Conservation (phyloP, 2,329 filamentous ascomycete genomes). For the Diaporthe sp. region DNA sequence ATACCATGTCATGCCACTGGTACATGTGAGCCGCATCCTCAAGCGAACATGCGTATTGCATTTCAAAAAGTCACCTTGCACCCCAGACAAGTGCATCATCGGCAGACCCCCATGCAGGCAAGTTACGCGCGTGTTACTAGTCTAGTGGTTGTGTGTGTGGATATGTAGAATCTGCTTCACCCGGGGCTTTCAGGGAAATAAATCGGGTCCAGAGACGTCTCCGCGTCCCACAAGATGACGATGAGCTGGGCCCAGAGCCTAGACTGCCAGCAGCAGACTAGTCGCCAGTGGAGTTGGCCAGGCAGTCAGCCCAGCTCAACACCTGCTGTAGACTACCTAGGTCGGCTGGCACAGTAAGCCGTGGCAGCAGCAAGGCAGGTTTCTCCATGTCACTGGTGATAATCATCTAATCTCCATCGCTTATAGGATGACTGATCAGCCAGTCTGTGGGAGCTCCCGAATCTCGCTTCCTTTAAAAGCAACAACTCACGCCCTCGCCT, state of each 20-base stretch:
- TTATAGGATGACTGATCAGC: constrained; percentile 1
- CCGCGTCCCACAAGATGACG: constrained; percentile 31
- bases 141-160: constrained; percentile 1
- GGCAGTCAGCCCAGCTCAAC: neutral
- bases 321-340: neutral
- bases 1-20: neutral
- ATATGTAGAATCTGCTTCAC: constrained; percentile 14
- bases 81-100: neutral
- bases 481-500: constrained; percentile 17
- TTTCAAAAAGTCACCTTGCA: neutral
- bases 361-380: neutral
- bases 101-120: neutral
- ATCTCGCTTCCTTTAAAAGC: constrained; percentile 27
- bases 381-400: neutral
- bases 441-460: neutral
- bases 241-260: constrained; percentile 21
- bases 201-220: neutral
- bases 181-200: constrained; percentile 7
- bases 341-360: neutral
- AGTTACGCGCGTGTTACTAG: neutral
- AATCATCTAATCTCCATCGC: neutral
- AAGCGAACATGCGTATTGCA: neutral
- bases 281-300: constrained; percentile 1
- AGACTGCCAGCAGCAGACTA: constrained; percentile 2
- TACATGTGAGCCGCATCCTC: neutral